Conservation (phyloP, 495 filamentous ascomycete species). For the Lasiosphaeria miniovina region DNA sequence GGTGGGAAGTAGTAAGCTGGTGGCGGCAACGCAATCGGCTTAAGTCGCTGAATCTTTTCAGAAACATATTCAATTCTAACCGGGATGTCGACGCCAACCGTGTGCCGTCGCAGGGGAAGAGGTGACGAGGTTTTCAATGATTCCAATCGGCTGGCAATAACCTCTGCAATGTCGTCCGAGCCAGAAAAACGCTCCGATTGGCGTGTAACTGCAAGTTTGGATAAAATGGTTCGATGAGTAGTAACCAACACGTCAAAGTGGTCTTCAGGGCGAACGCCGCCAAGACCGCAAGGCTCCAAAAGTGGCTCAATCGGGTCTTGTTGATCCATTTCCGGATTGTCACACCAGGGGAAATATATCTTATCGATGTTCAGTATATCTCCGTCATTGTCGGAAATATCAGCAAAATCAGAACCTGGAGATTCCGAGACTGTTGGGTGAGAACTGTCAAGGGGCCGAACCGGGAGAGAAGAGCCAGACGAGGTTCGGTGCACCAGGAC, state of each 20-base stretch:
- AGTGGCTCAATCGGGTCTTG: constrained; percentile 44
- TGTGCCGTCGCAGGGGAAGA: constrained; percentile 4
- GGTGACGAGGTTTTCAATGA: constrained; percentile 38
- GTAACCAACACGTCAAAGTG: constrained; percentile 60
- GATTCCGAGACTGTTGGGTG: constrained; percentile 14
- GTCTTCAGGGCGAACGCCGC: constrained; percentile 63
- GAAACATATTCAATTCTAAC: constrained; percentile 39
- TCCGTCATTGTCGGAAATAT: constrained; percentile 26
- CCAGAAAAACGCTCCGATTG: constrained; percentile 6
- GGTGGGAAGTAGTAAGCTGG: constrained; percentile 40
- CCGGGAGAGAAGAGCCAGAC: constrained; percentile 45
- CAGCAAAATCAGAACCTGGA: constrained; percentile 16
- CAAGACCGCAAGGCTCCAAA: constrained; percentile 62
- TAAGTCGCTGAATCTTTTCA: constrained; percentile 26
- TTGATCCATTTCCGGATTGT: constrained; percentile 22
- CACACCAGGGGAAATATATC: constrained; percentile 37
- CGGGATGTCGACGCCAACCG: background rate
- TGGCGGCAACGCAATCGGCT: constrained; percentile 43
- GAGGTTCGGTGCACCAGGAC: constrained; percentile 21
- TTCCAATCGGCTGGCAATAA: constrained; percentile 36
- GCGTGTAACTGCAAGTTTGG: constrained; percentile 2
- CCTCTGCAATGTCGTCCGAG: constrained; percentile 31
- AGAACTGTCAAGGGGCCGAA: constrained; percentile 41
- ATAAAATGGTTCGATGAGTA: constrained; percentile 41
- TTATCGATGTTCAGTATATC: constrained; percentile 28